These are phyloP conservation scores for Craterostigma plantagineum DNA, from an alignment of 257 asterid genomes.

Conservation along the genomic window DNA sequence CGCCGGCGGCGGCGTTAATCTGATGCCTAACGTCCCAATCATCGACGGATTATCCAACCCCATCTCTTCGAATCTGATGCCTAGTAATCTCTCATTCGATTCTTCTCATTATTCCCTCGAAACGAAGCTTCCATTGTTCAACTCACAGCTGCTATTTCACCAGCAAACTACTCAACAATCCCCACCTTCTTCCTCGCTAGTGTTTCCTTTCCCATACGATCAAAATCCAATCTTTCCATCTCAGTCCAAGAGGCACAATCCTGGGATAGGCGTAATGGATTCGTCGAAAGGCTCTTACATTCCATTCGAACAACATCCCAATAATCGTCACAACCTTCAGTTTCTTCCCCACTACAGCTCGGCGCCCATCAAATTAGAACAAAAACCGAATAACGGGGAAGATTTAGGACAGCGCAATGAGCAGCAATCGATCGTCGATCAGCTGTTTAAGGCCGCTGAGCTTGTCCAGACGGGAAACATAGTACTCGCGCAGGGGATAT, in stretches of 20 bases:
- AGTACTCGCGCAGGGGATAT: conserved; percentile 96
- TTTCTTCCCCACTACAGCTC: conserved; percentile 37
- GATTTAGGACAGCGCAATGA: conserved; percentile 46
- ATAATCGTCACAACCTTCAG: conserved; percentile 47
- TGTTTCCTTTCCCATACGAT: conserved; percentile 33
- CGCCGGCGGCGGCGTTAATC: conserved; percentile 21
- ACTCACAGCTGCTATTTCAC: conserved; percentile 37
- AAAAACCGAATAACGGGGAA: conserved; percentile 34
- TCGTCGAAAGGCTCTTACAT: too few species aligned
- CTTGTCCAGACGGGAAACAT: conserved; percentile 69
- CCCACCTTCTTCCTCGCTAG: conserved; percentile 34
- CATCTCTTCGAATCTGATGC: conserved; percentile 20
- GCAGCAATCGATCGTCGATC: conserved; percentile 56
- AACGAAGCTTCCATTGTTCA: conserved; percentile 38
- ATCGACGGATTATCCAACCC: conserved; percentile 15
- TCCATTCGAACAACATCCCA: conserved; percentile 18
- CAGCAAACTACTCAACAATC: conserved; percentile 52
- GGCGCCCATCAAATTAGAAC: conserved; percentile 24
- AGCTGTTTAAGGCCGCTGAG: conserved; percentile 73
- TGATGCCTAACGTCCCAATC: conserved; percentile 14
- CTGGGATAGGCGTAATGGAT: too few species aligned
- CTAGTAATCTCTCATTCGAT: conserved; percentile 13
- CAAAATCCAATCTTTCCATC: too few species aligned
- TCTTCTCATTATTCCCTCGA: conserved; percentile 29
- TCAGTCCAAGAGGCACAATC: conserved; percentile 51